Evolutionary conservation across 108 stramenopile species (phyloP).

Genomic region (Nannochloropsis salina): DNA sequence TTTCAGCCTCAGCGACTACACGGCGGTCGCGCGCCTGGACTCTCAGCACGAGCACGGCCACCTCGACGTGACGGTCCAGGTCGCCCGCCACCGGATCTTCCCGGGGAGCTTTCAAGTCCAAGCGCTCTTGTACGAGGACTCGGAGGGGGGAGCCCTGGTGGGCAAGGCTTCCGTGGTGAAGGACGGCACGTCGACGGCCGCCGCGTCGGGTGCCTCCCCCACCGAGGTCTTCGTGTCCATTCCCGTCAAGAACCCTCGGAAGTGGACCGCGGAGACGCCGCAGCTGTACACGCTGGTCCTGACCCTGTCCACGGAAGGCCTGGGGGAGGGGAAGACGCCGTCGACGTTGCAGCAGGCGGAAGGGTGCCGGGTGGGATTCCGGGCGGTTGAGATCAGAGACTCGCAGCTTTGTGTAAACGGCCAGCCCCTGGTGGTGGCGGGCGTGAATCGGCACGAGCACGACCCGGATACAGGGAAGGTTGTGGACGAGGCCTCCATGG

Average conservation of each 20-base stretch:
- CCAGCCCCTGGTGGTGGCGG: slow-evolving; percentile 64
- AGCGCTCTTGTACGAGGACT: slow-evolving; percentile 34
- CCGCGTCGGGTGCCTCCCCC: neutral
- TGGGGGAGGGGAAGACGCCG: neutral
- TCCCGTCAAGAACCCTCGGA: slow-evolving; percentile 25
- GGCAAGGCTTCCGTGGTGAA: neutral
- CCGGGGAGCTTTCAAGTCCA: slow-evolving; percentile 49
- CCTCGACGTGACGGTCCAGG: neutral
- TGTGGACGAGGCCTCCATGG: slow-evolving; percentile 47
- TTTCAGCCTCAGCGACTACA: slow-evolving; percentile 65
- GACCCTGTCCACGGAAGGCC: slow-evolving; percentile 15
- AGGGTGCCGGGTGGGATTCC: slow-evolving; percentile 73
- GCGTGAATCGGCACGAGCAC: slow-evolving; percentile 91
- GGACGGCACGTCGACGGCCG: neutral
- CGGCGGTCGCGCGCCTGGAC: slow-evolving; percentile 56
- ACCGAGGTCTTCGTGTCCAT: neutral
- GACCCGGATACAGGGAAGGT: slow-evolving; percentile 61
- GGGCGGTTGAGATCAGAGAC: slow-evolving; percentile 59
- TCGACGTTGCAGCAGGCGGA: slow-evolving; percentile 58
- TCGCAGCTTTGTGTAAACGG: slow-evolving; percentile 56
- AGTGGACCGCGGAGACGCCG: slow-evolving; percentile 74
- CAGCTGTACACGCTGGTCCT: slow-evolving; percentile 70
- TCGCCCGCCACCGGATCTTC: neutral
- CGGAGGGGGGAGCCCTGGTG: neutral
- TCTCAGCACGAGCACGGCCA: slow-evolving; percentile 25